phyloP scores from a whole-genome alignment of 1,284 basidiomycete species.

The Leccinum fallax region DNA sequence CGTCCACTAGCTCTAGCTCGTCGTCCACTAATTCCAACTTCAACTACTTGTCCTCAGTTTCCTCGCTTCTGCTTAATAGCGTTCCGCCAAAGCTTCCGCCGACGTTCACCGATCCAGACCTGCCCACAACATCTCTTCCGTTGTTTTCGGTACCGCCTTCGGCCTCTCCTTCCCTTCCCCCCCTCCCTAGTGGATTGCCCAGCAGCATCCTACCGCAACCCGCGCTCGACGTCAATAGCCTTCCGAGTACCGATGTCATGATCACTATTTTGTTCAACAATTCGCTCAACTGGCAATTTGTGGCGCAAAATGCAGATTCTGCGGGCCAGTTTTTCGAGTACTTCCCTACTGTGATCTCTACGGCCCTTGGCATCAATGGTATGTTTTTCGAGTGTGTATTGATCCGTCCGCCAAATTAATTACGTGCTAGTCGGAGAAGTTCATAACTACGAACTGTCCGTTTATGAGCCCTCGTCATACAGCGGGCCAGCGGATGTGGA shows the following conservation, averaged over 20 bases:
- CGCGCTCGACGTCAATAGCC: slow-evolving; percentile 27
- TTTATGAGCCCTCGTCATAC: slow-evolving; percentile 59
- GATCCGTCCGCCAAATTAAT: slow-evolving; percentile 10
- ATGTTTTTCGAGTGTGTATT: slow-evolving; percentile 24
- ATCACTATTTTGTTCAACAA: slow-evolving; percentile 62
- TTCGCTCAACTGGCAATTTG: slow-evolving; percentile 64
- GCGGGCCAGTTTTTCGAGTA: slow-evolving; percentile 66
- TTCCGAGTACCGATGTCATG: slow-evolving; percentile 44
- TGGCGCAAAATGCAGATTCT: slow-evolving; percentile 48
- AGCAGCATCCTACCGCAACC: slow-evolving; percentile 56
- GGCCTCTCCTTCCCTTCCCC: slow-evolving; percentile 38
- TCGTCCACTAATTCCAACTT: slow-evolving; percentile 28
- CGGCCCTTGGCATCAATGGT: slow-evolving; percentile 53
- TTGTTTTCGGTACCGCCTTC: slow-evolving; percentile 26
- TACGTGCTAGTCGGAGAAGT: slow-evolving; percentile 40
- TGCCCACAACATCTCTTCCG: slow-evolving; percentile 46
- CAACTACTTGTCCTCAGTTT: slow-evolving; percentile 42
- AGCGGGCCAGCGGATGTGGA: slow-evolving; percentile 43
- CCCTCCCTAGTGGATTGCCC: slow-evolving; percentile 63
- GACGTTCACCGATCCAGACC: slow-evolving; percentile 55
- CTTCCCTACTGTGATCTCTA: slow-evolving; percentile 52
- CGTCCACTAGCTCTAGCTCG: slow-evolving; percentile 15
- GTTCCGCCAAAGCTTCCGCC: slow-evolving; percentile 28
- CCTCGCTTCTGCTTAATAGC: slow-evolving; percentile 45
- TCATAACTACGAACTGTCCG: slow-evolving; percentile 59